These are phyloP conservation scores for Crotalaria pallida DNA, from an alignment of 306 rosid species.

Conservation along the genomic window DNA sequence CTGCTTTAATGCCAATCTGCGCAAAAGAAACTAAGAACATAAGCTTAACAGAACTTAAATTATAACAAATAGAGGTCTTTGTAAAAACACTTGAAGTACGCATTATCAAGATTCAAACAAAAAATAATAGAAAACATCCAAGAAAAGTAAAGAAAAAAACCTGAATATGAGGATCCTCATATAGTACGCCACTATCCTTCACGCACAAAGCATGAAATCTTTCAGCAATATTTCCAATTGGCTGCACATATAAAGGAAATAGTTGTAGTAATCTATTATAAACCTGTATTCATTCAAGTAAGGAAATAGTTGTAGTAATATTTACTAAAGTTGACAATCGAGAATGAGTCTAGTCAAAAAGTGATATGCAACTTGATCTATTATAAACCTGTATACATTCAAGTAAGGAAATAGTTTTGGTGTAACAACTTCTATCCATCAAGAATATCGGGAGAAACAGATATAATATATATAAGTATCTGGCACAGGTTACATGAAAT, in stretches of 20 bases:
- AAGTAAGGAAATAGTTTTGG: neutral
- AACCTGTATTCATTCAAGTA: too few relatives aligned
- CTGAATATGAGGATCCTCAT: slow-evolving; percentile 98
- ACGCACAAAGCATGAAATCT: slow-evolving; percentile 84
- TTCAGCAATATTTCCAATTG: slow-evolving; percentile 89
- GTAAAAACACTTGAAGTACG: neutral
- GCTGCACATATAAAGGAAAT: slow-evolving; percentile 53
- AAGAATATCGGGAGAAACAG: neutral
- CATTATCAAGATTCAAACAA: neutral
- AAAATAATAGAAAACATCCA: neutral
- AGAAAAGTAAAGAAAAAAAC: slow-evolving; percentile 33
- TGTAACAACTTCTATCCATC: neutral
- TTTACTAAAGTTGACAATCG: slow-evolving; percentile 18
- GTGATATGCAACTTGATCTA: neutral
- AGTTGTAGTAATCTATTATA: too few relatives aligned
- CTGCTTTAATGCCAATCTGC: slow-evolving; percentile 94
- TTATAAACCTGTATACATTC: slow-evolving; percentile 5
- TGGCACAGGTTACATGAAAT: neutral
- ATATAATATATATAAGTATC: neutral
- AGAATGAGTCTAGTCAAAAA: slow-evolving; percentile 7
- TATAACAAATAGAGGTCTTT: neutral
- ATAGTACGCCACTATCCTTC: slow-evolving; percentile 97
- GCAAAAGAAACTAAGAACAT: neutral
- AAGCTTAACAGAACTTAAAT: slow-evolving; percentile 13
- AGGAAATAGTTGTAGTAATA: neutral